A percentile compares a stretch with the other conserved stretches of the same genome.
Evolutionary conservation across 2,329 filamentous ascomycete genomes (phyloP).

Genomic region (Myotisia sp.): DNA sequence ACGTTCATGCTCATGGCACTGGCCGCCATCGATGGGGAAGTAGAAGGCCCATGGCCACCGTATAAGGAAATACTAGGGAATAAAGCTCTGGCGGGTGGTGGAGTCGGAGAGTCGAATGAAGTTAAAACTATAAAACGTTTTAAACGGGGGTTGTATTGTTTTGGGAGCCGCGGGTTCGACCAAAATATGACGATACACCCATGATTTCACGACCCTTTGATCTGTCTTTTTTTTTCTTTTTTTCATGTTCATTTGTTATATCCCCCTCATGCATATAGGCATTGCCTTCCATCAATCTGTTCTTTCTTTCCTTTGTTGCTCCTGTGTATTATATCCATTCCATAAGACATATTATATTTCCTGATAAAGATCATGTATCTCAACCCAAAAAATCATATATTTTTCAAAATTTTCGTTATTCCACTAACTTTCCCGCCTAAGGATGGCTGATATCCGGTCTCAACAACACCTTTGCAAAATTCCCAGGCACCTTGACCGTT

Average conservation of each 20-base stretch:
- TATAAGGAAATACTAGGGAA: too few species aligned
- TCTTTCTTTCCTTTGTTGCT: background rate
- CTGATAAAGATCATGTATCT: background rate
- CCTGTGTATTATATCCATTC: background rate
- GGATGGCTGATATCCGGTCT: constrained; percentile 34
- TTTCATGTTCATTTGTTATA: background rate
- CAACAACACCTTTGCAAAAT: constrained; percentile 32
- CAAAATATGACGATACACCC: too few species aligned
- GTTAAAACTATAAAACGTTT: too few species aligned
- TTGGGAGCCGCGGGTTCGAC: too few species aligned
- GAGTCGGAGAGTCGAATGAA: too few species aligned
- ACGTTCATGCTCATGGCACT: background rate
- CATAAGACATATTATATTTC: background rate
- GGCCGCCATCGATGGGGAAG: constrained; percentile 2
- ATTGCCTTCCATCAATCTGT: too few species aligned
- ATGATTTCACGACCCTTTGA: too few species aligned
- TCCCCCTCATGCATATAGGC: background rate
- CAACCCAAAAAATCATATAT: constrained; percentile 19
- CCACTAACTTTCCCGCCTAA: constrained; percentile 28
- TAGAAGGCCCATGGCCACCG: constrained; percentile 8
- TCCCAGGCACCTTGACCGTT: constrained; percentile 52
- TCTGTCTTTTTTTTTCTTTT: constrained; percentile 1
- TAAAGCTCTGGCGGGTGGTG: too few species aligned
- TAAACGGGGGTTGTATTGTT: too few species aligned
- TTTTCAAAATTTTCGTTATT: constrained; percentile 24